Evolutionary conservation across 1,139 yeast genomes (phyloP).

Genomic region (Kodamaea fungicola): DNA sequence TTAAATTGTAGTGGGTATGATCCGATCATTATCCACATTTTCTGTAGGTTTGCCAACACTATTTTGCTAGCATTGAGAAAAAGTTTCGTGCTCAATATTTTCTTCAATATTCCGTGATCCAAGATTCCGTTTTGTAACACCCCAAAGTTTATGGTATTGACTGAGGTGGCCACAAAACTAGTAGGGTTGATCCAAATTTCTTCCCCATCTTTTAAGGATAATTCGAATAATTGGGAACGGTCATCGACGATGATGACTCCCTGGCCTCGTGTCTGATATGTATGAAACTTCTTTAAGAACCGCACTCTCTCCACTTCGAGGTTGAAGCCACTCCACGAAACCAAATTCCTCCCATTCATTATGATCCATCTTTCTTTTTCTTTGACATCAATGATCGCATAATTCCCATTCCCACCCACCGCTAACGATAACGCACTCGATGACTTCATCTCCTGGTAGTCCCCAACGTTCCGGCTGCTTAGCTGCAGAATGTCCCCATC

Average conservation of each 20-base stretch:
- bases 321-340: conserved; percentile 21
- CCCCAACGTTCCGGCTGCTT: conserved; percentile 1
- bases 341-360: conserved; percentile 11
- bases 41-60: neutral
- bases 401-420: conserved; percentile 28
- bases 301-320: conserved; percentile 10
- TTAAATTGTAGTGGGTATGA: conserved; percentile 4
- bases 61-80: neutral
- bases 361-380: conserved; percentile 15
- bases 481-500: conserved; percentile 27
- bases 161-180: conserved; percentile 16
- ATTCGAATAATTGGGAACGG: conserved; percentile 12
- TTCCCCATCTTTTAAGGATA: conserved; percentile 13
- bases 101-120: neutral
- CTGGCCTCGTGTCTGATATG: conserved; percentile 13
- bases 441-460: conserved; percentile 26
- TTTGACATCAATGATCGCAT: conserved; percentile 21
- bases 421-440: conserved; percentile 26
- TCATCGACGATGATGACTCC: conserved; percentile 19
- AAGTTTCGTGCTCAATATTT: no score
- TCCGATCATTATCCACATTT: neutral
- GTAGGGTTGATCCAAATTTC: conserved; percentile 12
- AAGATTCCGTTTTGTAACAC: neutral
- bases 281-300: conserved; percentile 5
- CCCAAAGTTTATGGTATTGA: neutral